These are phyloP conservation scores for Zygosaccharomyces pseudobailii DNA, from an alignment of 1,139 yeast species.

Conservation along the genomic window DNA sequence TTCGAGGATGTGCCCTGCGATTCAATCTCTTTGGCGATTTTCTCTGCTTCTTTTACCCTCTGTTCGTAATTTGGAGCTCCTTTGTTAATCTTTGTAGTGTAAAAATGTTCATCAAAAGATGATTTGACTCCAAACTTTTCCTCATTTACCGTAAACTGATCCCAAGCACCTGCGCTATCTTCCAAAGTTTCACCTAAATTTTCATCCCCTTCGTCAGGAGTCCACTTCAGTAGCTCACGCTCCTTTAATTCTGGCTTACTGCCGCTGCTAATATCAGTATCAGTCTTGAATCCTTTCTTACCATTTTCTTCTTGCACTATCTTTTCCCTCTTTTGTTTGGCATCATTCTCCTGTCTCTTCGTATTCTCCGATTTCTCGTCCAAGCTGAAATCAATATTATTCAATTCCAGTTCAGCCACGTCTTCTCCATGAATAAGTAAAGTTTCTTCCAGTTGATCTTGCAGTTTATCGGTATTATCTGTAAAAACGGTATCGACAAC, in stretches of 20 bases:
- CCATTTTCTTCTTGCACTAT: slow-evolving; percentile 8
- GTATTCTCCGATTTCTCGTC: slow-evolving; percentile 27
- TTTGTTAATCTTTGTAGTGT: slow-evolving; percentile 79
- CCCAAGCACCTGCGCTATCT: slow-evolving; percentile 56
- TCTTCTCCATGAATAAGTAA: slow-evolving; percentile 56
- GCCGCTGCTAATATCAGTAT: slow-evolving; percentile 66
- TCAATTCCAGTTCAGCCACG: slow-evolving; percentile 52
- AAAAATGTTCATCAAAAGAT: slow-evolving; percentile 80
- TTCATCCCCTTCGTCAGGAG: slow-evolving; percentile 53
- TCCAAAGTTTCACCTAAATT: slow-evolving; percentile 42
- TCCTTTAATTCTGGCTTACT: slow-evolving; percentile 42
- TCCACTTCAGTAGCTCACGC: slow-evolving; percentile 81
- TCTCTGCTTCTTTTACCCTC: slow-evolving; percentile 66
- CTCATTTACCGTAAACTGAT: slow-evolving; percentile 88
- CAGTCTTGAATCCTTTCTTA: slow-evolving; percentile 59
- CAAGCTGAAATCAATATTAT: slow-evolving; percentile 23
- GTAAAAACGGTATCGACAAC: slow-evolving; percentile 39
- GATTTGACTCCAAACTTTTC: slow-evolving; percentile 84
- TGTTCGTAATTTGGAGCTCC: slow-evolving; percentile 68
- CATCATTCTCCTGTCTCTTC: slow-evolving; percentile 13
- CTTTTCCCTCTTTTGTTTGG: slow-evolving; percentile 6
- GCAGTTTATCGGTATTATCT: slow-evolving; percentile 33
- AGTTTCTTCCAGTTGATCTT: slow-evolving; percentile 40
- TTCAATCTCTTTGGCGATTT: slow-evolving; percentile 79
- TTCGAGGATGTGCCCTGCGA: slow-evolving; percentile 58